Conservation (phyloP, 140 eudicot genomes). For the Ambrosia hybrid region DNA sequence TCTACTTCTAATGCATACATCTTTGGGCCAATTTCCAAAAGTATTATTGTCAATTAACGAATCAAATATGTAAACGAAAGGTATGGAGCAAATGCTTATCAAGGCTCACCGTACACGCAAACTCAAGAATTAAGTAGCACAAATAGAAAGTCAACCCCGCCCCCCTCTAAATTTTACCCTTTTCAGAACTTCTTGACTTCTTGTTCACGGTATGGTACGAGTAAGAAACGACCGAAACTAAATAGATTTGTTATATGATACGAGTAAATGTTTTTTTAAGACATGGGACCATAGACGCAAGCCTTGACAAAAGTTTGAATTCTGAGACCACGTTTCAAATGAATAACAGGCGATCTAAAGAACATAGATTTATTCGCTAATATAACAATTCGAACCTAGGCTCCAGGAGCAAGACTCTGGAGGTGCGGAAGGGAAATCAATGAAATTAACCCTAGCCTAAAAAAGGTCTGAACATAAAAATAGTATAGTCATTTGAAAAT, state of each 20-base stretch:
- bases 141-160: neutral
- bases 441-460: constrained; percentile 32
- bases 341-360: constrained; percentile 9
- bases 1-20: neutral
- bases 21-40: too few relatives aligned
- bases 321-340: neutral
- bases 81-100: constrained; percentile 21
- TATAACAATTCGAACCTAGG: constrained; percentile 20
- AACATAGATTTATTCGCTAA: constrained; percentile 22
- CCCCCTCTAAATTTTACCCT: neutral
- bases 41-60: too few relatives aligned
- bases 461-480: constrained; percentile 19
- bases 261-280: neutral
- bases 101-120: constrained; percentile 19
- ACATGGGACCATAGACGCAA: neutral
- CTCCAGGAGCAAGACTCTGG: constrained; percentile 19
- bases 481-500: constrained; percentile 24
- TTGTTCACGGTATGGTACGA: neutral
- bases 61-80: too few relatives aligned
- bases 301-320: neutral
- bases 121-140: constrained; percentile 18
- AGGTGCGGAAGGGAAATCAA: constrained; percentile 5
- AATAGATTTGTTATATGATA: neutral
- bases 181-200: neutral
- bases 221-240: neutral